phyloP scores from a whole-genome alignment of 768 basidiomycete species.

The Rickenella mellea region DNA sequence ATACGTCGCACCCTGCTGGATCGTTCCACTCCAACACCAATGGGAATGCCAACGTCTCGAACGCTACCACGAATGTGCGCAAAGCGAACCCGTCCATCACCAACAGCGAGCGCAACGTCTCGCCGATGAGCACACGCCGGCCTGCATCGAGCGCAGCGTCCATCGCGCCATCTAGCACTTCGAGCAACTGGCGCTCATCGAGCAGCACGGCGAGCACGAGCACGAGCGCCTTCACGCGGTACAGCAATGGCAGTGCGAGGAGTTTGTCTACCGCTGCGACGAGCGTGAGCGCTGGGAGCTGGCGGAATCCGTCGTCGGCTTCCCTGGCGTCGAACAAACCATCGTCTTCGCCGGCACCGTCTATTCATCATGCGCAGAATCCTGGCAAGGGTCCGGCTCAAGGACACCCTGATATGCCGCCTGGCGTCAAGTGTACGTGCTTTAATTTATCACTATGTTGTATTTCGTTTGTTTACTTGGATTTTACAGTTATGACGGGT shows the following conservation, averaged over 20 bases:
- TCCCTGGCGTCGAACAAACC: conserved; percentile 24
- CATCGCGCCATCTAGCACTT: conserved; percentile 52
- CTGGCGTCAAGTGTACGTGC: conserved; percentile 75
- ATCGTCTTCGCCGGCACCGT: conserved; percentile 1
- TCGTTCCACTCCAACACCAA: no score
- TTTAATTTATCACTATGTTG: background rate
- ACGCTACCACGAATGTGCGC: no score
- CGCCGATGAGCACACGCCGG: conserved; percentile 54
- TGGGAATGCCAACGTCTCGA: no score
- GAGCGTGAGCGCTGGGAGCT: conserved; percentile 65
- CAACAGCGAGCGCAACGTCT: conserved; percentile 38
- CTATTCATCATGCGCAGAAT: conserved; percentile 3
- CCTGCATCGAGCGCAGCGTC: conserved; percentile 35
- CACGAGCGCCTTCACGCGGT: conserved; percentile 66
- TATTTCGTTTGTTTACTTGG: conserved; percentile 2
- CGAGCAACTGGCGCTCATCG: conserved; percentile 73
- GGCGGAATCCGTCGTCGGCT: conserved; percentile 39
- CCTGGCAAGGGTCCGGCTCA: conserved; percentile 7
- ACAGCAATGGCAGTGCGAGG: conserved; percentile 55
- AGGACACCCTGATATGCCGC: conserved; percentile 14
- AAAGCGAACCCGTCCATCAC: no score
- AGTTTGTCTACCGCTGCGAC: conserved; percentile 78
- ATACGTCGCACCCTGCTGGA: no score
- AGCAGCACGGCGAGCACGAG: conserved; percentile 61
- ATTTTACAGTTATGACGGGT: conserved; percentile 55